Conservation (phyloP, 1,139 yeast species). For the Scheffersomyces titani region DNA sequence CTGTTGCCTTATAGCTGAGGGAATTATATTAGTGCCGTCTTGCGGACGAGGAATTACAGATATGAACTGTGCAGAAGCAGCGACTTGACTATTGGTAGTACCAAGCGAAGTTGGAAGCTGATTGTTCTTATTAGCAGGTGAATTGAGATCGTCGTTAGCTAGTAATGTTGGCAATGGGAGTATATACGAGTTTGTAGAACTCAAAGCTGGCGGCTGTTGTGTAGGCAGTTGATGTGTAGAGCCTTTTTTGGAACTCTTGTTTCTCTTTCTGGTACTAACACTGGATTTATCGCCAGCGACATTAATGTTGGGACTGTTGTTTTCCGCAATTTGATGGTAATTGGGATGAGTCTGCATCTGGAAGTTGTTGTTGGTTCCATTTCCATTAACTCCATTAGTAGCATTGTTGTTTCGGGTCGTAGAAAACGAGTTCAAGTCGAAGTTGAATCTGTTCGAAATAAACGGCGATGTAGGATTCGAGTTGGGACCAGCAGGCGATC, state of each 20-base stretch:
- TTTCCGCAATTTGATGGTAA: not conserved
- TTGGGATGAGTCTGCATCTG: not conserved
- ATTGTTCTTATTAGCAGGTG: not conserved
- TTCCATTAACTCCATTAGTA: not conserved
- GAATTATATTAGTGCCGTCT: not conserved
- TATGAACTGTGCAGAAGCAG: not conserved
- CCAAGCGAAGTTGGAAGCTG: constrained; percentile 3
- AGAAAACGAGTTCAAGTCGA: constrained; percentile 12
- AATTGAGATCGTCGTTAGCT: constrained; percentile 2
- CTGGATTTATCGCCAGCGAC: not conserved
- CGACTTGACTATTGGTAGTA: constrained; percentile 1
- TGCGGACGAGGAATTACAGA: not conserved
- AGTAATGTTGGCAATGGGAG: constrained; percentile 20
- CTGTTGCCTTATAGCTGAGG: not conserved
- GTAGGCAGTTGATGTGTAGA: not conserved
- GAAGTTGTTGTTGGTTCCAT: not conserved
- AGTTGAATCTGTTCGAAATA: constrained; percentile 14
- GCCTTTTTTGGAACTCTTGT: not conserved
- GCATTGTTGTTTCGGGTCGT: constrained; percentile 5
- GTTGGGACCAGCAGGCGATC: constrained; percentile 1
- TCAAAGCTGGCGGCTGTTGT: constrained; percentile 4
- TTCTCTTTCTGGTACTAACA: not conserved
- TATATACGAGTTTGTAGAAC: constrained; percentile 12
- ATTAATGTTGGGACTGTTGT: not conserved
- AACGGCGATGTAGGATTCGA: constrained; percentile 16